Percentiles rank a stretch among this genome's conserved stretches.
Conservation (phyloP, 768 basidiomycete species). For the Lentinula boryana region DNA sequence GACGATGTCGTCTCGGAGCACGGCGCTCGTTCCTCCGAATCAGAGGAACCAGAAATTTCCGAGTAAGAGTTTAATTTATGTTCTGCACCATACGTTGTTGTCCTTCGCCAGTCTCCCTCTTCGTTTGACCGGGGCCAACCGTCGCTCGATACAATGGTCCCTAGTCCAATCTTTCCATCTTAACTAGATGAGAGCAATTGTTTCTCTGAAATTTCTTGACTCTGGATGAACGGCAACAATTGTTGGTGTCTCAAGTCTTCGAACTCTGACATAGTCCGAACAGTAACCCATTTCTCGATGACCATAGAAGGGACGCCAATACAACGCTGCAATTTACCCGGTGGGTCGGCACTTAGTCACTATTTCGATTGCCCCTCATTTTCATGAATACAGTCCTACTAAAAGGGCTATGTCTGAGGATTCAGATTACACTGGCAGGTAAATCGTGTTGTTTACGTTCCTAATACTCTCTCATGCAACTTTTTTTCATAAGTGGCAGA, state of each 20-base stretch:
- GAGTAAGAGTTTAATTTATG: not conserved
- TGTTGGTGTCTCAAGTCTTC: too few relatives aligned
- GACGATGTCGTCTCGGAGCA: conserved; percentile 9
- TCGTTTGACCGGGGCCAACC: too few relatives aligned
- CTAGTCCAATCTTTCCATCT: too few relatives aligned
- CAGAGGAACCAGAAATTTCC: conserved; percentile 7
- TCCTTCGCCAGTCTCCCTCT: too few relatives aligned
- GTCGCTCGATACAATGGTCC: too few relatives aligned
- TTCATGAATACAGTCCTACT: not conserved
- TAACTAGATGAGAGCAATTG: too few relatives aligned
- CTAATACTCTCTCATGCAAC: not conserved
- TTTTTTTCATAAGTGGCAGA: not conserved
- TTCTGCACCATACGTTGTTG: not conserved
- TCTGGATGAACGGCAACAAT: too few relatives aligned
- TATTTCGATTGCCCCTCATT: not conserved
- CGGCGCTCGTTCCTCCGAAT: conserved; percentile 6
- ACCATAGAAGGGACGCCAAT: not conserved
- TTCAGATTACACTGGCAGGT: not conserved
- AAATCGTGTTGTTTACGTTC: not conserved
- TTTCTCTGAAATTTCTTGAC: too few relatives aligned
- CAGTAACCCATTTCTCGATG: not conserved
- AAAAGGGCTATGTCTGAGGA: not conserved
- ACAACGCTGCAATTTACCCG: not conserved
- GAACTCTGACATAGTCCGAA: not conserved
- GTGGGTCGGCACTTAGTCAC: not conserved